A percentile compares a stretch with the other conserved stretches of the same genome.
Conservation (phyloP, 306 rosid genomes). For the Rubus parviflorus region DNA sequence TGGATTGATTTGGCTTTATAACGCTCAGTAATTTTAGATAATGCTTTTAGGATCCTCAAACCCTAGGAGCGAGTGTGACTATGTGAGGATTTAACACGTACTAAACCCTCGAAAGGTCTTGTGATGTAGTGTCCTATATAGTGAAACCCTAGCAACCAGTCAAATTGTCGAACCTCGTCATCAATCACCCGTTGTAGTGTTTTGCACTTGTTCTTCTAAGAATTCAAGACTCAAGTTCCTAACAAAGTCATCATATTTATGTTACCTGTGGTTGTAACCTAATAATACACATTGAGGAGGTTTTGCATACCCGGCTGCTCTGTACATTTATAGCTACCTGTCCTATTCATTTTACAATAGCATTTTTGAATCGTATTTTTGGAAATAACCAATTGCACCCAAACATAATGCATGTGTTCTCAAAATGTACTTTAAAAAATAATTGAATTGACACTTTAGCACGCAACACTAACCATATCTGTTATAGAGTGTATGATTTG, state of each 20-base stretch:
- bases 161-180: background rate
- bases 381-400: background rate
- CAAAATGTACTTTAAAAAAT: background rate
- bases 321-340: too few relatives aligned
- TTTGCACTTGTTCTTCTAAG: background rate
- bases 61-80: background rate
- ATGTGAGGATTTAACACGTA: too few relatives aligned
- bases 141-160: background rate
- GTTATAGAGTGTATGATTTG: background rate
- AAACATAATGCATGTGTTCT: background rate
- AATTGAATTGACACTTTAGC: background rate
- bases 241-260: background rate
- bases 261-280: background rate
- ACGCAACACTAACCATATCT: background rate
- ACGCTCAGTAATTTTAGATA: background rate
- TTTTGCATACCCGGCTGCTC: background rate
- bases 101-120: background rate
- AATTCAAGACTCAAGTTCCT: background rate
- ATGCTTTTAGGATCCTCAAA: background rate
- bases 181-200: background rate
- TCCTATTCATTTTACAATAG: background rate
- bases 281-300: background rate
- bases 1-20: background rate
- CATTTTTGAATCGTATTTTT: background rate
- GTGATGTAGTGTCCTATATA: background rate